Conservation (phyloP, 805 yeast species). For the Komagataella ulmi region DNA sequence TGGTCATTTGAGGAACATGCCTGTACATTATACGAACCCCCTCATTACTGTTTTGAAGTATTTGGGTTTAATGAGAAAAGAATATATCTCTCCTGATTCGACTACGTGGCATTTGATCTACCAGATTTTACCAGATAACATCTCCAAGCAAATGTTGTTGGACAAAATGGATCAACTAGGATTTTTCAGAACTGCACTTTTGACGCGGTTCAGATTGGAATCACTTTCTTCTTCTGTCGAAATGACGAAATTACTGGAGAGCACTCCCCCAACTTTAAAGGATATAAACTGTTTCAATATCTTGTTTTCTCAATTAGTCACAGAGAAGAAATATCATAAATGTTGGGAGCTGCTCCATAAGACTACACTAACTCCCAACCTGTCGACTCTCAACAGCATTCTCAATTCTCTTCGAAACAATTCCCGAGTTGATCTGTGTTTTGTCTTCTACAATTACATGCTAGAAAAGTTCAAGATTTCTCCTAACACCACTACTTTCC, state of each 20-base stretch:
- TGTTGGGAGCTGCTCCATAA: background rate
- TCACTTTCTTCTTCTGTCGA: background rate
- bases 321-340: background rate
- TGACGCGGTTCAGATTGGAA: constrained; percentile 3
- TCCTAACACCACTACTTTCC: constrained; percentile 19
- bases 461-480: constrained; percentile 10
- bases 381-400: constrained; percentile 15
- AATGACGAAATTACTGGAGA: background rate
- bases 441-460: constrained; percentile 20
- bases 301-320: constrained; percentile 5
- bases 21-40: constrained; percentile 9
- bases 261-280: background rate
- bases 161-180: constrained; percentile 16
- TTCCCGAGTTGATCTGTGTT: constrained; percentile 22
- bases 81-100: constrained; percentile 17
- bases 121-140: constrained; percentile 17
- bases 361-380: background rate
- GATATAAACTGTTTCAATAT: background rate
- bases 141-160: constrained; percentile 17
- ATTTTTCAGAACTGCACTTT: constrained; percentile 17
- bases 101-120: constrained; percentile 24
- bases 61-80: constrained; percentile 17
- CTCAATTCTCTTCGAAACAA: constrained; percentile 15
- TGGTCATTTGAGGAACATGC: constrained; percentile 8
- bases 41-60: constrained; percentile 11